Evolutionary conservation across 768 basidiomycete genomes (phyloP), one percentile per base, ranked within the genome.

Genomic region (Pisolithus microcarpus): DNA sequence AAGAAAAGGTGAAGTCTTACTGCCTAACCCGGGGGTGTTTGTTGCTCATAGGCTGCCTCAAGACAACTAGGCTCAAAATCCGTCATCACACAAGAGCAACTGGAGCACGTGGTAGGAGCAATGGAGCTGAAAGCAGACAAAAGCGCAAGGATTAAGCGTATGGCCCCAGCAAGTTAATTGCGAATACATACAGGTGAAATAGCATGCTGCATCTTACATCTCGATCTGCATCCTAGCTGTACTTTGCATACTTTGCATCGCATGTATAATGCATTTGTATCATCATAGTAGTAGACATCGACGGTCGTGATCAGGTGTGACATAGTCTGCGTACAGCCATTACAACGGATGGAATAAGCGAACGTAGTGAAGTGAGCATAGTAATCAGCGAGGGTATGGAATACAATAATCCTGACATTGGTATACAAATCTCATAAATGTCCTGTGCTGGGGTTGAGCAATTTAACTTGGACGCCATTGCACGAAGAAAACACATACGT

Each of bases 11-110:
- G 55, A 10, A 43, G 75, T 60, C 19, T 38, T 13, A n/a, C n/a
- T n/a, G n/a, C 51, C 56, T 26, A 34, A 43, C 10, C n/a, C 1
- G 2, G 19, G 44, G 11, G 46, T 44, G 47, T 40, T 15, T 38
- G 2, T 38, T 26, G 46, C 53, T 51, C 13, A 34, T 53, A 24
- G 26, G 13, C 45, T 23, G 5, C 4, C 37, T 49, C 3, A 39
- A 84, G 81, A 55, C 71, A 74, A 63, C 61, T 83, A 16, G 76
- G 75, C 3, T 85, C 75, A 63, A 82, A 80, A 52, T 66, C 69
- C 8, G 61, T 83, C 21, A 68, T 84, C 46, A 86, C 79, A 0
- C 83, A 85, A 48, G 84, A 85, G 19, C 75, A 82, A 48, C 75
- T 87, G 40, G 80, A 79, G 51, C 61, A 50, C 38, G 69, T 67